Base-by-base conservation (phyloP, 2,329 filamentous ascomycete species). In the Westerdykella aurantiaca region DNA sequence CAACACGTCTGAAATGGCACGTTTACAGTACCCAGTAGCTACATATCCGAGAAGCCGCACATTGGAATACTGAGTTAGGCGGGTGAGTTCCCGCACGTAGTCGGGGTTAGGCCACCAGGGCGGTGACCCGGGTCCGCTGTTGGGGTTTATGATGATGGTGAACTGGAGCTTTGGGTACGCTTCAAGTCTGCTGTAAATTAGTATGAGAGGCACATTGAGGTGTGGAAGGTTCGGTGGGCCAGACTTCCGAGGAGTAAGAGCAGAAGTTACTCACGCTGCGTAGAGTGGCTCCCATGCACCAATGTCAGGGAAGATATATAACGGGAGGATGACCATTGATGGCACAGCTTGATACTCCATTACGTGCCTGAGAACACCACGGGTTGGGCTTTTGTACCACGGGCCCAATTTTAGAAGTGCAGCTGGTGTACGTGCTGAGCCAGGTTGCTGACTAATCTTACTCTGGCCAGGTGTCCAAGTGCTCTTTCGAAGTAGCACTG, bases 31-130 rank as follows among this genome's bases (percentile, higher is more conserved):
- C 6, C 70, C 72, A 10, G 70, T 72, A 6, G 71, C 58, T 46
- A 79, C 73, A 53, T 77, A 77, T 0, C 71, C 73, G n/a, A 79
- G 53, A 5, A 73, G 66, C 5, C 66, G 64, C 14, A 73, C 72
- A 54, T 80, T 79, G 39, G 69, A 51, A 39, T 66, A 59, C 10
- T 60, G 55, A 37, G 64, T 65, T 29, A 75, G 58, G 35, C 56
- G 63, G 13, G 67, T 63, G 21, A 74, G 65, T 43, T 73, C 71
- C 4, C 64, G 64, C 3, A 68, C 63, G 50, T 75, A 75, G 51
- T 74, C 73, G 25, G 54, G 61, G 56, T 75, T 73, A 1, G 72
- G 72, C 53, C 72, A 57, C 53, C 73, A 57, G 5, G 68, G 54
- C 14, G 60, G 47, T 18, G 52, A 64, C 52, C 75, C 77, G 52